A percentile compares a stretch with the other conserved stretches of the same genome.
Evolutionary conservation across 2,329 filamentous ascomycete genomes (phyloP).

Genomic region (Tolypocladium sp.): DNA sequence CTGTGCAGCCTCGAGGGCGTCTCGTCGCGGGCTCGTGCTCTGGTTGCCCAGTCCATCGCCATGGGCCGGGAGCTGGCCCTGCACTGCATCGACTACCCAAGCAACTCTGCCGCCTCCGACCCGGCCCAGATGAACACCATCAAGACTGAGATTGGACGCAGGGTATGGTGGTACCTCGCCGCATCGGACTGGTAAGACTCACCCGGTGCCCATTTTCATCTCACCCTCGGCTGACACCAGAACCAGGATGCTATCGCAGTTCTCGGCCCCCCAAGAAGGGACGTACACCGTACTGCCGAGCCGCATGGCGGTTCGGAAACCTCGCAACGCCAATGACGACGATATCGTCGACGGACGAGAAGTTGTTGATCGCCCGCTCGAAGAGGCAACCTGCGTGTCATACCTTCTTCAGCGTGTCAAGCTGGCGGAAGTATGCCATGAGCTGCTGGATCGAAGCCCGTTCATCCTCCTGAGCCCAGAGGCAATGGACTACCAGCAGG

Average conservation of each 20-base stretch:
- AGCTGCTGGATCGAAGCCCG: constrained; percentile 21
- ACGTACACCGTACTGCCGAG: constrained; percentile 26
- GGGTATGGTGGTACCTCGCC: constrained; percentile 35
- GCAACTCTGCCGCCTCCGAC: constrained; percentile 7
- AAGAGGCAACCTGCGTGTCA: constrained; percentile 24
- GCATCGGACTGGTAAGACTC: constrained; percentile 27
- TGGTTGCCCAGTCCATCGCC: constrained; percentile 18
- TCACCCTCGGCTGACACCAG: background rate
- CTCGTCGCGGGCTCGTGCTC: constrained; percentile 20
- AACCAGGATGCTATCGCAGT: constrained; percentile 25
- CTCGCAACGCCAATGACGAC: constrained; percentile 27
- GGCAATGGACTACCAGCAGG: constrained; percentile 18
- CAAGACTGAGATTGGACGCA: constrained; percentile 26
- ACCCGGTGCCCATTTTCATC: no score
- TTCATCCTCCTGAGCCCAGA: constrained; percentile 16
- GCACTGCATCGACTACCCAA: constrained; percentile 28
- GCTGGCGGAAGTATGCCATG: constrained; percentile 26
- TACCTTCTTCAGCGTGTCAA: constrained; percentile 28
- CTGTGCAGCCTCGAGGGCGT: constrained; percentile 28
- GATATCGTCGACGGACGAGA: constrained; percentile 21
- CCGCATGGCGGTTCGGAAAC: constrained; percentile 28
- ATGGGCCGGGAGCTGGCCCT: constrained; percentile 24
- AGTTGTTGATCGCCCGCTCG: constrained; percentile 16
- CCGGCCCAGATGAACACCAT: constrained; percentile 13
- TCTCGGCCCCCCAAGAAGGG: constrained; percentile 23